These are phyloP conservation scores for Trichoderma cornu-damae DNA, from an alignment of 2,329 filamentous ascomycete species.

Conservation along the genomic window DNA sequence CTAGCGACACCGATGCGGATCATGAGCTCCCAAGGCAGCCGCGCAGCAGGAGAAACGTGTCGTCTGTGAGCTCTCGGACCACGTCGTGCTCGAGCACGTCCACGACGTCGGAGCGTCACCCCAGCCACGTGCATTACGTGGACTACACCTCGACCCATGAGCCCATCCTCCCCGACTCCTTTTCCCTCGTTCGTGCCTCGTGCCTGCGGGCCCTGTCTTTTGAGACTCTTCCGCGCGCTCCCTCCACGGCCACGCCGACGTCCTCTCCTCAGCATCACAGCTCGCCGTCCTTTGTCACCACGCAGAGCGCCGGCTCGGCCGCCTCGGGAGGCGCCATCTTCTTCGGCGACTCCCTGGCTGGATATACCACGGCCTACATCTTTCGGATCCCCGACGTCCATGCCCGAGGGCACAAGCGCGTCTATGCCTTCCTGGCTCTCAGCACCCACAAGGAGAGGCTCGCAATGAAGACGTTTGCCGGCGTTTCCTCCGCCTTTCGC, in stretches of 20 bases:
- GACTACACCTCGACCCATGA: slow-evolving; percentile 66
- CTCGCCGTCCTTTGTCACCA: slow-evolving; percentile 50
- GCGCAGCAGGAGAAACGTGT: slow-evolving; percentile 39
- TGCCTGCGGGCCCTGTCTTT: slow-evolving; percentile 63
- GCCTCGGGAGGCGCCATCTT: slow-evolving; percentile 62
- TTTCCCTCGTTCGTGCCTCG: slow-evolving; percentile 61
- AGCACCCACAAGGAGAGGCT: slow-evolving; percentile 60
- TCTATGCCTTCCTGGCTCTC: slow-evolving; percentile 62
- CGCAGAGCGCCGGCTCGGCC: slow-evolving; percentile 49
- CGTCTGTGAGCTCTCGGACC: slow-evolving; percentile 40
- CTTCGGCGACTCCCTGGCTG: slow-evolving; percentile 59
- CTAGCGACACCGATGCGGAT: slow-evolving; percentile 50
- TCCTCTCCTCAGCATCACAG: slow-evolving; percentile 34
- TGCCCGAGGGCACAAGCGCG: slow-evolving; percentile 62
- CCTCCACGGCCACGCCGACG: slow-evolving; percentile 38
- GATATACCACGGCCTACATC: slow-evolving; percentile 66
- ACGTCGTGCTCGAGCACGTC: slow-evolving; percentile 51
- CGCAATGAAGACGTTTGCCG: slow-evolving; percentile 61
- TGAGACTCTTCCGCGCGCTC: slow-evolving; percentile 57
- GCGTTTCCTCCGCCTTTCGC: slow-evolving; percentile 57
- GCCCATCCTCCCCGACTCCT: slow-evolving; percentile 55
- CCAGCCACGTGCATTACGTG: slow-evolving; percentile 58
- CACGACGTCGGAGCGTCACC: slow-evolving; percentile 41
- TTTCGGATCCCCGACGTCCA: slow-evolving; percentile 65
- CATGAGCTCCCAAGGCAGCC: slow-evolving; percentile 39